Conservation (phyloP, 305 asterid species). For the Solanum hybrid region DNA sequence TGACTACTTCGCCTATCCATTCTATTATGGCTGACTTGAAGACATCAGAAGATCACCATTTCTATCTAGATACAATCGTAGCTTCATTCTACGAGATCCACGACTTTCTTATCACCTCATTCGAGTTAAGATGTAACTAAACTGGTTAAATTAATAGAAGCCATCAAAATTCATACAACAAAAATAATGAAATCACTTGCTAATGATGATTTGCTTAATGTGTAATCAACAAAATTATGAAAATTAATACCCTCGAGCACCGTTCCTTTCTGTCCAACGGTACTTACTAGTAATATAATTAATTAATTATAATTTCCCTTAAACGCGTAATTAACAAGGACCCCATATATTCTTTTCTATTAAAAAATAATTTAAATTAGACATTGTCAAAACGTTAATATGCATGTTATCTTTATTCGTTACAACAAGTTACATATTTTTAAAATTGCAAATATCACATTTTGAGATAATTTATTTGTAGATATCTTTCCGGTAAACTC, state of each 20-base stretch:
- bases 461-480: background rate
- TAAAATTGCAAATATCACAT: background rate
- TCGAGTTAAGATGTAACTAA: background rate
- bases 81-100: background rate
- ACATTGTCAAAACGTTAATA: background rate
- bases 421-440: background rate
- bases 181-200: background rate
- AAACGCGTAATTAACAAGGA: conserved; percentile 5
- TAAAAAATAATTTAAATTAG: background rate
- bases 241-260: conserved; percentile 35
- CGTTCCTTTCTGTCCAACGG: conserved; percentile 32
- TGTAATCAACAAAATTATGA: background rate
- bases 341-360: background rate
- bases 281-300: conserved; percentile 8
- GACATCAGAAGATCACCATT: background rate
- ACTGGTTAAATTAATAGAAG: background rate
- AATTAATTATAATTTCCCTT: background rate
- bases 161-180: background rate
- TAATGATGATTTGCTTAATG: background rate
- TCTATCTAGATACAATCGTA: background rate
- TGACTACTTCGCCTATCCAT: background rate
- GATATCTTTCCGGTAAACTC: background rate
- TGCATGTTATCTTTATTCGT: background rate
- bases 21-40: background rate
- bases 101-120: background rate